phyloP scores from a whole-genome alignment of 2,329 filamentous ascomycete species.

The Ceratocystis ficicola region DNA sequence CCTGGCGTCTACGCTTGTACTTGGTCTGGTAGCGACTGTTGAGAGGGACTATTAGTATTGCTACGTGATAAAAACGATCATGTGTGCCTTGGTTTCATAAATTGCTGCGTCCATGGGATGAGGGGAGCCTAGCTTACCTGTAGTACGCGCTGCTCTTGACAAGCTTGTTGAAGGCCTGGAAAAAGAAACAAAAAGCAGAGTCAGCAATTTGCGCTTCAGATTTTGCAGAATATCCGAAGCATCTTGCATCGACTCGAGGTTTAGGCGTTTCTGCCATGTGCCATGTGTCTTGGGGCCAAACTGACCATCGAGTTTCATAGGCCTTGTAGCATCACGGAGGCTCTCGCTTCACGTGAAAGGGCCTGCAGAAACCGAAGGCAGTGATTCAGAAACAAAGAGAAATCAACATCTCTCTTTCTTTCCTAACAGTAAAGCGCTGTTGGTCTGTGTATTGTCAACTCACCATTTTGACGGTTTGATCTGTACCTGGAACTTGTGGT shows the following conservation, averaged over 20 bases:
- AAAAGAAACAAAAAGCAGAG: conserved; percentile 48
- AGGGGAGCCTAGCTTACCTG: conserved; percentile 52
- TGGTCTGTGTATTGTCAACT: conserved; percentile 36
- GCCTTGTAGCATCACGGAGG: not conserved
- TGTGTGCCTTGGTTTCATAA: not conserved
- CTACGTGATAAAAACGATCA: not conserved
- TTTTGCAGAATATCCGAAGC: conserved; percentile 58
- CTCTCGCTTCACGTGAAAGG: not conserved
- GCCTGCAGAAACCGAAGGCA: not conserved
- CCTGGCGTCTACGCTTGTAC: conserved; percentile 91
- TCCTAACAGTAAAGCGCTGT: not conserved
- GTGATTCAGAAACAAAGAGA: conserved; percentile 13
- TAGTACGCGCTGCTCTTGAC: conserved; percentile 98
- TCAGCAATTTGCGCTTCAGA: conserved; percentile 99
- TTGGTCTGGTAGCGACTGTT: conserved; percentile 96
- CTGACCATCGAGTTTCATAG: conserved; percentile 15
- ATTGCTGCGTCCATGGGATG: too few relatives aligned
- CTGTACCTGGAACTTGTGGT: conserved; percentile 21
- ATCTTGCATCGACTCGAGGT: conserved; percentile 81
- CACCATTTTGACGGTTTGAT: conserved; percentile 53
- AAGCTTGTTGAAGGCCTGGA: conserved; percentile 77
- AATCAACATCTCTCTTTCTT: not conserved
- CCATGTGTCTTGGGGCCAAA: conserved; percentile 21
- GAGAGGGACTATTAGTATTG: conserved; percentile 26
- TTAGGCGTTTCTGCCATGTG: conserved; percentile 35